Base-by-base conservation (phyloP, 164 flowering plant species). In the Macadamia integrifolia region DNA sequence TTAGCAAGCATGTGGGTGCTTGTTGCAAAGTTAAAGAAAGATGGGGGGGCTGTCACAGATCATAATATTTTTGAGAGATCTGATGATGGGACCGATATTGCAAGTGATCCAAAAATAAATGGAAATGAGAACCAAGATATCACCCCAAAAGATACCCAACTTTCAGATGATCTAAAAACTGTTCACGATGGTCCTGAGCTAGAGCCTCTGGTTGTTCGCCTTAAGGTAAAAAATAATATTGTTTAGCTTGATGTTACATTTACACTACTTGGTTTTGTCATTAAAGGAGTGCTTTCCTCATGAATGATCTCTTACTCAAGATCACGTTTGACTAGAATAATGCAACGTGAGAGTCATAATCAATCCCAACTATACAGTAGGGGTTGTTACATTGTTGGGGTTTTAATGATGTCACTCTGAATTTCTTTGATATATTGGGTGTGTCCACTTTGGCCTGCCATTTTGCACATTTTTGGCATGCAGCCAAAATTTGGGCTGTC, bases 1-100 rank as follows among this genome's bases (percentile, higher is more conserved):
- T 79, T 95, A 66, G 98, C 98, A 60, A 89, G 88, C 72, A 95
- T 92, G 99, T 89, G 97, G 99, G 98, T 92, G 62, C 93, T 91
- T 70, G 98, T 92, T 83, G 97, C 99, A 6, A 86, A 89, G 79
- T 80, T 95, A 74, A 95, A 92, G 82, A 95, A 85, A 78, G 93
- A 85, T 18, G 87, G 75, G 9, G 86, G 83, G 69, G 77, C 74
- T 49, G 64, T 69, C 53, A 73, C 83, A 1, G 91, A 79, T 71
- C 63, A 65, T 46, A 82, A 78, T 66, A 43, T 29, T 58, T 83
- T 72, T 55, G 87, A 77, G 30, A 79, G 78, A 66, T 69, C 65
- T 44, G 58, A 58, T 66, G 72, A 69, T 71, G 82, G 58, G 18
- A 43, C 13, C 12, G 83, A 80, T 31, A 43, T 57, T 23, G 63